A percentile compares a stretch with the other conserved stretches of the same genome.
These are phyloP conservation scores for Cytospora chrysosperma DNA, from an alignment of 2,329 filamentous ascomycete species.

Conservation along the genomic window DNA sequence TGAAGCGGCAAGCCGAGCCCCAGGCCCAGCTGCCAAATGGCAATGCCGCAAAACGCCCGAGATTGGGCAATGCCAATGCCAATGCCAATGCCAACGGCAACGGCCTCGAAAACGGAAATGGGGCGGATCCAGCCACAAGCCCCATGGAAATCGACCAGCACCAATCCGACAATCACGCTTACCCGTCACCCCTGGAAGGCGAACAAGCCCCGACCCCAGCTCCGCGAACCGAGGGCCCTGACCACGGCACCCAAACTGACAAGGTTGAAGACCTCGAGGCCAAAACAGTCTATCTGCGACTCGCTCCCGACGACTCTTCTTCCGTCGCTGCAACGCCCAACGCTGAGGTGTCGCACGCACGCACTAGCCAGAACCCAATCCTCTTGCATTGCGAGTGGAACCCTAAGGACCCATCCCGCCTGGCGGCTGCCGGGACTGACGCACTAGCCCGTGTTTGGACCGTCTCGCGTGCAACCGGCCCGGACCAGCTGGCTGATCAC, in stretches of 20 bases:
- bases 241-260: slow-evolving; percentile 63
- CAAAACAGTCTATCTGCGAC: slow-evolving; percentile 60
- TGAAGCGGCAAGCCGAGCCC: slow-evolving; percentile 51
- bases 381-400: slow-evolving; percentile 70
- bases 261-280: slow-evolving; percentile 60
- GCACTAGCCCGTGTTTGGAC: slow-evolving; percentile 70
- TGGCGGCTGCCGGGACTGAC: slow-evolving; percentile 68
- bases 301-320: slow-evolving; percentile 45
- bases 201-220: slow-evolving; percentile 54
- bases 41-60: slow-evolving; percentile 57
- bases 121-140: slow-evolving; percentile 50
- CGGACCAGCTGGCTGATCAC: slow-evolving; percentile 46
- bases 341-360: slow-evolving; percentile 36
- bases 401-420: slow-evolving; percentile 61
- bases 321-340: slow-evolving; percentile 37
- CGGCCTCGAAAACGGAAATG: slow-evolving; percentile 43
- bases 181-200: slow-evolving; percentile 62
- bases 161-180: slow-evolving; percentile 56
- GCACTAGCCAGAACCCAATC: slow-evolving; percentile 53
- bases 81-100: slow-evolving; percentile 52
- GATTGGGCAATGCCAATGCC: slow-evolving; percentile 60
- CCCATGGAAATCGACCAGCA: slow-evolving; percentile 60
- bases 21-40: slow-evolving; percentile 51
- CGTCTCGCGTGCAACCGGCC: slow-evolving; percentile 53
- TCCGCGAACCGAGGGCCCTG: slow-evolving; percentile 59